A percentile compares a stretch with the other conserved stretches of the same genome.
Evolutionary conservation across 2,329 filamentous ascomycete species (phyloP).

Genomic region (Epicoccum sorghinum): DNA sequence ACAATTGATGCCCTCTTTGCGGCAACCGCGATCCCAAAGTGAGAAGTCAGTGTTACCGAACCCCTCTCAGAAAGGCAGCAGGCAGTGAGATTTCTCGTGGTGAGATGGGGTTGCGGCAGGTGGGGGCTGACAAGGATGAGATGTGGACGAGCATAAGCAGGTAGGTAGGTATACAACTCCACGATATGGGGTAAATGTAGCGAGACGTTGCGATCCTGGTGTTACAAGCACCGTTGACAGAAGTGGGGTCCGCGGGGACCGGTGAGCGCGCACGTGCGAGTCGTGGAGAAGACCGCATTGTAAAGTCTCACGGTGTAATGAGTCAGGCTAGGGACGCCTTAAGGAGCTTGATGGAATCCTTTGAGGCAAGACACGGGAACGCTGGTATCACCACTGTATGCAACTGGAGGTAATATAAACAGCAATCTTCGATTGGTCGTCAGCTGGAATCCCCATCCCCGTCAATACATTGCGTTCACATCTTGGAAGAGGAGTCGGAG

Average conservation of each 20-base stretch:
- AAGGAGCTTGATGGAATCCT: constrained; percentile 1
- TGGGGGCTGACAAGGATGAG: constrained; percentile 16
- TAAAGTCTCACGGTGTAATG: not conserved
- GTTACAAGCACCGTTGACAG: not conserved
- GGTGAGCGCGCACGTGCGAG: not conserved
- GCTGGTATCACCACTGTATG: not conserved
- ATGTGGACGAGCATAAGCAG: not conserved
- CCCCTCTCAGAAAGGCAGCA: not conserved
- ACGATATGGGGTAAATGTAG: not conserved
- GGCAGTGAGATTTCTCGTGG: not conserved
- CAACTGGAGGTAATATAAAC: too few species aligned
- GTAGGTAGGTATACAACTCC: not conserved
- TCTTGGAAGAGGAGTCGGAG: too few species aligned
- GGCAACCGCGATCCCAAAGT: not conserved
- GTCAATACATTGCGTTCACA: too few species aligned
- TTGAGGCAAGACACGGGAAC: constrained; percentile 6
- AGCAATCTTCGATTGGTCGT: not conserved
- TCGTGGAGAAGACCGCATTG: not conserved
- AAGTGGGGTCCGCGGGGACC: not conserved
- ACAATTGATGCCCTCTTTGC: not conserved
- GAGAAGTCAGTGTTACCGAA: not conserved
- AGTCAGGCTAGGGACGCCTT: constrained; percentile 6
- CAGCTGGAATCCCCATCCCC: too few species aligned
- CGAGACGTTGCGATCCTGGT: not conserved
- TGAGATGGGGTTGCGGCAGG: constrained; percentile 10